Percentiles rank a stretch among this genome's conserved stretches.
These are phyloP conservation scores for Populus hybrid DNA, from an alignment of 441 rosid species.

Conservation along the genomic window DNA sequence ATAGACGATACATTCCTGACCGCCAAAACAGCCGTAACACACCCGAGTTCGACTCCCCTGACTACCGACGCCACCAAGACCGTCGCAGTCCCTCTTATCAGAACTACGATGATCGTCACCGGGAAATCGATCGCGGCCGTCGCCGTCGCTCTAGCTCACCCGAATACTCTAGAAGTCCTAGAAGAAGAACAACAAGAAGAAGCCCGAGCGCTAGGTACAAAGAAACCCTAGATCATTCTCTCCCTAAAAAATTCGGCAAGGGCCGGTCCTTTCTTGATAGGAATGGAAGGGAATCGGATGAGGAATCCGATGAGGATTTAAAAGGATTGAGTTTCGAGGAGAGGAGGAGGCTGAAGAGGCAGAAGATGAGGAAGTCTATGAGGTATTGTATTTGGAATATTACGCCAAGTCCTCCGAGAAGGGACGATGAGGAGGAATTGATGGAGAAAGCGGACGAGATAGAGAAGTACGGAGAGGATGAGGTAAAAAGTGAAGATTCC, in stretches of 20 bases:
- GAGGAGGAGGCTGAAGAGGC: constrained; percentile 73
- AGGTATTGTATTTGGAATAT: constrained; percentile 68
- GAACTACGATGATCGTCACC: constrained; percentile 32
- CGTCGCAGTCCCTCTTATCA: constrained; percentile 47
- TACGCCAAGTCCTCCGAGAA: constrained; percentile 86
- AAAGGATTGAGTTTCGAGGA: constrained; percentile 73
- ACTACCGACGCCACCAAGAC: constrained; percentile 21
- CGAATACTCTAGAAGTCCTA: constrained; percentile 22
- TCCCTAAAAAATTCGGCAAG: constrained; percentile 63
- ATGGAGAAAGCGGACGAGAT: constrained; percentile 29
- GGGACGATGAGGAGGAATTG: constrained; percentile 35
- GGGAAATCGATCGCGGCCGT: constrained; percentile 23
- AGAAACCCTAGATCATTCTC: constrained; percentile 37
- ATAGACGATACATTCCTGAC: constrained; percentile 24
- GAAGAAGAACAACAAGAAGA: constrained; percentile 25
- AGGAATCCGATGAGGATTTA: constrained; percentile 66
- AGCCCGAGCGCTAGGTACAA: constrained; percentile 25
- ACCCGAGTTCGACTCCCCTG: constrained; percentile 31
- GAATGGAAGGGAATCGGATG: constrained; percentile 29
- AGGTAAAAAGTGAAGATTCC: constrained; percentile 27
- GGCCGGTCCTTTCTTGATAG: constrained; percentile 39
- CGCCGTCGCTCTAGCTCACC: constrained; percentile 35
- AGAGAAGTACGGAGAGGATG: constrained; percentile 11
- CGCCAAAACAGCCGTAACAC: constrained; percentile 21
- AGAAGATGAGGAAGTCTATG: constrained; percentile 64